Evolutionary conservation across 2,329 filamentous ascomycete species (phyloP), one percentile per base, ranked within the genome.

Genomic region (Onygenales sp.): DNA sequence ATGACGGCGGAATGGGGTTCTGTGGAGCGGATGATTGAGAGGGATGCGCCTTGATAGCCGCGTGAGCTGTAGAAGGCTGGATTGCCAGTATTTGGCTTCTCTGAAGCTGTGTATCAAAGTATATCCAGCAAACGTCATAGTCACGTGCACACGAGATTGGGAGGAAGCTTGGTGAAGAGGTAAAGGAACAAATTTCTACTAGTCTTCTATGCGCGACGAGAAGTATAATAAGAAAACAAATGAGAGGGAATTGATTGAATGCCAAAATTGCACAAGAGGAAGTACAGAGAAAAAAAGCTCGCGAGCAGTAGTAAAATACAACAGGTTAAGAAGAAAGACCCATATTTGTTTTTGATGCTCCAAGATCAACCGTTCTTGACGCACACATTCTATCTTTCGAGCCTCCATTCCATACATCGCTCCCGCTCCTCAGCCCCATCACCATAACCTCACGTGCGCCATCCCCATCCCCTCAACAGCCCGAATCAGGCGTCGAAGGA

Each of bases 281-380:
- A 52, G 48, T 53, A 58, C 50, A 58, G 54, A 52, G 54, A 54
- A 50, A 52, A 68, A 68, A 66, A 69, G 67, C 66, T 72, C 69
- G 68, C 70, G 72, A 68, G 68, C 67, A 72, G 68, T 72, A 71
- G 69, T 75, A 74, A 73, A 74, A 65, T 52, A 52, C 50, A 52
- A 45, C 21, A 72, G 73, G 71, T 67, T 68, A 69, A 67, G 68
- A 68, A 63, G 73, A 67, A 57, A 67, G 53, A 70, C 63, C 63
- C 63, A 69, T 65, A 68, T 62, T 64, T 65, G 63, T 70, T 67
- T 70, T 27, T 56, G 54, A 72, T 72, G 70, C 69, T 63, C 68
- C 71, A 71, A 70, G 69, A 71, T 67, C 61, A 62, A 61, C 63
- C 61, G 60, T 63, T 65, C 67, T 70, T 69, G 68, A 69, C 60